These are phyloP conservation scores for Madurella mycetomatis DNA, from an alignment of 2,329 filamentous ascomycete genomes.

Conservation along the genomic window DNA sequence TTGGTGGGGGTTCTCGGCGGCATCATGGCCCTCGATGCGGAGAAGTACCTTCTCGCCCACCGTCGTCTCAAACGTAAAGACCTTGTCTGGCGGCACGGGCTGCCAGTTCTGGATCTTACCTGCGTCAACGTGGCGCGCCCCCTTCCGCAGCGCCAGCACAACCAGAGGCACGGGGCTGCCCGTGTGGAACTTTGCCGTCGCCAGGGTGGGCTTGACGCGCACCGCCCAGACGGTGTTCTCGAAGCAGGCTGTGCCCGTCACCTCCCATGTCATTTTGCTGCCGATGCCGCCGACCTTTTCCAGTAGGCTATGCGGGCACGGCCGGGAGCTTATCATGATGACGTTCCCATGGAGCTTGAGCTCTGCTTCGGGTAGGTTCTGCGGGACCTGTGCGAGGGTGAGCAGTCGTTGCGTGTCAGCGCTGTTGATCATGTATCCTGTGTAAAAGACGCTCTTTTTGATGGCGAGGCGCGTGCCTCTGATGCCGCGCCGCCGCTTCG, in stretches of 20 bases:
- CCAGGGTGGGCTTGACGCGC: conserved; percentile 66
- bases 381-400: conserved; percentile 61
- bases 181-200: conserved; percentile 65
- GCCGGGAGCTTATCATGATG: conserved; percentile 81
- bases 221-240: conserved; percentile 88
- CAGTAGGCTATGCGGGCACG: conserved; percentile 66
- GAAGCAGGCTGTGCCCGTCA: conserved; percentile 68
- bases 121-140: conserved; percentile 73
- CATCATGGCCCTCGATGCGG: conserved; percentile 68
- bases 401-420: conserved; percentile 69
- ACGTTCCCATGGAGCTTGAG: conserved; percentile 81
- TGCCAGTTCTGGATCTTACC: conserved; percentile 80
- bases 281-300: conserved; percentile 85
- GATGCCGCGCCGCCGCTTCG: conserved; percentile 32
- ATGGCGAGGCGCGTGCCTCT: conserved; percentile 57
- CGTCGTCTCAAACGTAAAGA: conserved; percentile 73
- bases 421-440: conserved; percentile 77
- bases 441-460: conserved; percentile 85
- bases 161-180: conserved; percentile 75
- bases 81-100: conserved; percentile 64
- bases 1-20: conserved; percentile 46
- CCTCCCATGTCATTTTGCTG: conserved; percentile 76
- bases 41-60: conserved; percentile 85
- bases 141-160: conserved; percentile 74
- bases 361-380: conserved; percentile 60